A percentile compares a stretch with the other conserved stretches of the same genome.
Evolutionary conservation across 2,329 filamentous ascomycete species (phyloP).

Genomic region (Botrytis porri): DNA sequence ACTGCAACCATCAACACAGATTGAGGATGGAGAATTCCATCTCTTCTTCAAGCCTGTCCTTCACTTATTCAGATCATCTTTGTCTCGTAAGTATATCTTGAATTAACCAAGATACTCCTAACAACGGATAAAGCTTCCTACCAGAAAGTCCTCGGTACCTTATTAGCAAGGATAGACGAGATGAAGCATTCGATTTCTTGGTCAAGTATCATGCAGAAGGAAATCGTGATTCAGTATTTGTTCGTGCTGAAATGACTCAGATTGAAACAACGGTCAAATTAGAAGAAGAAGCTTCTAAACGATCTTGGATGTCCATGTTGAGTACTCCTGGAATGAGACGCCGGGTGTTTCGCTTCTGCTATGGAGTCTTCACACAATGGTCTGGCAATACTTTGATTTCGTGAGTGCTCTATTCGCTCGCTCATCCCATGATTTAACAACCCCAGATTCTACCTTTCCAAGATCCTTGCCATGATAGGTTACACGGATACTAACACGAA

Average conservation of each 20-base stretch:
- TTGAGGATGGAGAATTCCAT: constrained; percentile 44
- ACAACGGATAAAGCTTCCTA: constrained; percentile 39
- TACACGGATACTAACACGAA: constrained; percentile 34
- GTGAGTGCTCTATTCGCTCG: constrained; percentile 31
- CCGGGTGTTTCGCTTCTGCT: constrained; percentile 46
- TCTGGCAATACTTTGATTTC: constrained; percentile 47
- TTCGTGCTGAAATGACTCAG: constrained; percentile 58
- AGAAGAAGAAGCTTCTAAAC: constrained; percentile 52
- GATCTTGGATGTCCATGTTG: constrained; percentile 53
- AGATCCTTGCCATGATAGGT: constrained; percentile 35
- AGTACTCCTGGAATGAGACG: constrained; percentile 49
- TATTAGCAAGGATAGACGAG: constrained; percentile 54
- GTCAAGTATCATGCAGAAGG: constrained; percentile 52
- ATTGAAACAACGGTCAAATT: constrained; percentile 56
- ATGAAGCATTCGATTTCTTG: constrained; percentile 56
- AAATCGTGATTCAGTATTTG: constrained; percentile 48
- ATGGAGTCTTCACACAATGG: constrained; percentile 54
- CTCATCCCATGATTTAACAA: not conserved
- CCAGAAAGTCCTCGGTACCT: constrained; percentile 58
- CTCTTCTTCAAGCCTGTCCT: constrained; percentile 41
- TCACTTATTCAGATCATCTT: constrained; percentile 29
- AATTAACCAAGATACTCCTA: not conserved
- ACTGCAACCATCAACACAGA: constrained; percentile 43
- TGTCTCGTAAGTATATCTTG: constrained; percentile 20
- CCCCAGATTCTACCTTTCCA: constrained; percentile 45